Base-by-base conservation (phyloP, 148 eudicot species). In the Rhododendron henanense region DNA sequence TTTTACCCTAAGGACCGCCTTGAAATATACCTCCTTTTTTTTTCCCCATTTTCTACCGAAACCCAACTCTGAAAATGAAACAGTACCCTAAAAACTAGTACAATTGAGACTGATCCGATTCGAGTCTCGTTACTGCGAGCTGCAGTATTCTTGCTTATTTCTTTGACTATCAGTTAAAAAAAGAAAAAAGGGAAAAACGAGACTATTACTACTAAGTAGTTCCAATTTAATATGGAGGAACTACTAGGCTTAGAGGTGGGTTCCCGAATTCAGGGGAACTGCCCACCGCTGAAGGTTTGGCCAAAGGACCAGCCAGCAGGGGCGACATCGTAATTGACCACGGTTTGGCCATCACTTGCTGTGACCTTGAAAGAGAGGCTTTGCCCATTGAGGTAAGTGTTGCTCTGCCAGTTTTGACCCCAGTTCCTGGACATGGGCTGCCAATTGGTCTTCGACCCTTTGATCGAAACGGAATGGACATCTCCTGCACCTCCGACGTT, bases 331-430 rank as follows among this genome's bases (percentile, higher is more conserved):
- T 88, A 82, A 84, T 90, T 91, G 84, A 91, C 81, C 59, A 93
- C 81, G 1, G 94, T 92, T 5, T 90, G 92, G 16, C 94, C 94
- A 84, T 94, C 94, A 31, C 98, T 89, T 14, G 93, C 89, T 83
- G 98, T 94, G 87, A 94, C 98, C 87, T 87, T 91, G 80, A 94
- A 94, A 37, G 98, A 94, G 55, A 94, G 94, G 85, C 74, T 53
- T 57, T 93, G 98, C 0, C 95, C 94, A 73, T 93, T 86, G 39
- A 94, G 94, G 41, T 50, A 78, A 53, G 89, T 79, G 90, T 91
- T 92, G 93, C 92, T 92, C 86, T 94, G 98, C 98, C 98, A 94
- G 48, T 94, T 94, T 77, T 93, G 95, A 0, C 98, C 98, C 98
- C 98, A 94, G 87, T 94, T 94, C 59, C 98, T 87, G 3, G 95